These are phyloP conservation scores for Tricholoma bakamatsutake DNA, from an alignment of 768 basidiomycete genomes.

Conservation along the genomic window DNA sequence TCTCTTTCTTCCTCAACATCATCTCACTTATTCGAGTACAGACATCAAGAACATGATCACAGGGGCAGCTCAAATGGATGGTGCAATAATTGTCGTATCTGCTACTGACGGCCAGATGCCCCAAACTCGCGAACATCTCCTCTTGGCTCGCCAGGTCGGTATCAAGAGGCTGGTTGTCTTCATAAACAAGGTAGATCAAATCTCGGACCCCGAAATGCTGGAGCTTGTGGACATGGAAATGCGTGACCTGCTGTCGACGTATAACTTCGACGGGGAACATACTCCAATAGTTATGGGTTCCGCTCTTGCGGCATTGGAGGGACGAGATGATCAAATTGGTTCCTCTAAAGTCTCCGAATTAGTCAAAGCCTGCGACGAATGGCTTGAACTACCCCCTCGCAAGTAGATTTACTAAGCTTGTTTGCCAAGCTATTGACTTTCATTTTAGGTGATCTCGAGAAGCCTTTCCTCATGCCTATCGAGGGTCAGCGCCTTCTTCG, in stretches of 20 bases:
- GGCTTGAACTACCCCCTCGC: constrained; percentile 94
- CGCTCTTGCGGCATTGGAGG: constrained; percentile 91
- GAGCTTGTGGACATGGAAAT: constrained; percentile 99
- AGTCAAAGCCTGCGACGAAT: constrained; percentile 81
- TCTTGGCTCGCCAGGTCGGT: constrained; percentile 96
- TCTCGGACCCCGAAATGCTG: constrained; percentile 96
- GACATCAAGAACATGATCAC: constrained; percentile 99
- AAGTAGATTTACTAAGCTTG: constrained; percentile 23
- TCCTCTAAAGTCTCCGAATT: constrained; percentile 75
- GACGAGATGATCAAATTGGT: constrained; percentile 76
- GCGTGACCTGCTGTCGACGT: constrained; percentile 86
- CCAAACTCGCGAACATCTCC: constrained; percentile 96
- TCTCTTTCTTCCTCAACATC: constrained; percentile 6
- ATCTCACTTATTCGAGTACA: constrained; percentile 23
- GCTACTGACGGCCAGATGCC: constrained; percentile 99
- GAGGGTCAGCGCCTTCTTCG: constrained; percentile 50
- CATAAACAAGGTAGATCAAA: constrained; percentile 99
- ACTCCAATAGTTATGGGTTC: constrained; percentile 99
- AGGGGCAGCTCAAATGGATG: constrained; percentile 97
- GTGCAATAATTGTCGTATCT: constrained; percentile 93
- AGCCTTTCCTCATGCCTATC: constrained; percentile 93
- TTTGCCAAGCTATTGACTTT: neutral
- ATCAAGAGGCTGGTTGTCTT: constrained; percentile 97
- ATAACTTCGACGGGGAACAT: constrained; percentile 95
- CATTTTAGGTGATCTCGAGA: constrained; percentile 82